phyloP scores from a whole-genome alignment of 208 protist species.

The Trypanosoma congolense region DNA sequence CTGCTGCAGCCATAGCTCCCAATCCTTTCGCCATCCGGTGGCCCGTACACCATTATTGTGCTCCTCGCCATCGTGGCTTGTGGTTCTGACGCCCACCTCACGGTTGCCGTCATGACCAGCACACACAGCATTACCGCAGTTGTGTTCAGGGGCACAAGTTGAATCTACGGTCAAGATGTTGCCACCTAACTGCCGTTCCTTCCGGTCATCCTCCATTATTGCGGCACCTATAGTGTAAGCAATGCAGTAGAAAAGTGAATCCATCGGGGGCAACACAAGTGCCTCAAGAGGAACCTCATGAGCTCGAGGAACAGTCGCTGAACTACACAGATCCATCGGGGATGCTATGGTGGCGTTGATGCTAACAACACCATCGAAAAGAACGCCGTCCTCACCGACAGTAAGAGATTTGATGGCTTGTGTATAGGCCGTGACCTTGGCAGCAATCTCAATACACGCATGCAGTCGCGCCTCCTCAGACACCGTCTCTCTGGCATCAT shows the following conservation, averaged over 20 bases:
- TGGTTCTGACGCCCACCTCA: constrained; percentile 2
- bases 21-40: constrained; percentile 13
- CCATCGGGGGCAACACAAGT: constrained; percentile 42
- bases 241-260: constrained; percentile 60
- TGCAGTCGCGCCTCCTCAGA: constrained; percentile 52
- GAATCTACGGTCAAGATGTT: too few species aligned
- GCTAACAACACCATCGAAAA: constrained; percentile 33
- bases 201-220: constrained; percentile 36
- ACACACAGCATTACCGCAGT: background rate
- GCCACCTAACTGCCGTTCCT: constrained; percentile 7
- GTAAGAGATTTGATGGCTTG: constrained; percentile 39
- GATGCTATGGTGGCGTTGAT: constrained; percentile 12
- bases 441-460: constrained; percentile 54
- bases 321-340: background rate
- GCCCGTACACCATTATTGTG: too few species aligned
- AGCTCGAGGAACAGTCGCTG: constrained; percentile 6
- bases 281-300: constrained; percentile 17
- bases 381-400: constrained; percentile 43
- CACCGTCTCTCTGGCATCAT: constrained; percentile 28
- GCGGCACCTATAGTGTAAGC: constrained; percentile 55
- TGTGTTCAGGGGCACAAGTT: too few species aligned
- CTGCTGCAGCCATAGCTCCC: constrained; percentile 16
- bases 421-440: constrained; percentile 39
- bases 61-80: too few species aligned
- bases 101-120: constrained; percentile 15